These are phyloP conservation scores for Talaromyces sp. DNA, from an alignment of 2,329 filamentous ascomycete genomes.

Conservation along the genomic window DNA sequence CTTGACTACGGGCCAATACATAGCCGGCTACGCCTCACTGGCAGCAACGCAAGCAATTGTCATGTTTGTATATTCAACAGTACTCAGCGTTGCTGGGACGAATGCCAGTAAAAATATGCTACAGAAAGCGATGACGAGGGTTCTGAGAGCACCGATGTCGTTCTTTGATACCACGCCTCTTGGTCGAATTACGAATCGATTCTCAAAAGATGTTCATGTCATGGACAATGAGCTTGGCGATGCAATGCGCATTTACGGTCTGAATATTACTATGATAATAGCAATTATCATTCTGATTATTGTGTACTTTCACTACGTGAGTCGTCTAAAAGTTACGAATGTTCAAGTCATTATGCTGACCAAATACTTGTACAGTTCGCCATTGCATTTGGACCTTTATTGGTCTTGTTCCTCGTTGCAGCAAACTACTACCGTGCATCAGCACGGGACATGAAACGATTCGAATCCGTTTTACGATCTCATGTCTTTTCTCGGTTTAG, in stretches of 20 bases:
- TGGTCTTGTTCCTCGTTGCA: constrained; percentile 72
- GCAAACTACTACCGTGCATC: constrained; percentile 85
- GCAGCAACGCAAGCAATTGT: constrained; percentile 66
- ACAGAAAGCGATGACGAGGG: constrained; percentile 69
- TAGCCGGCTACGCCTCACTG: constrained; percentile 64
- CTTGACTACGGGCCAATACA: constrained; percentile 63
- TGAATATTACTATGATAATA: constrained; percentile 76
- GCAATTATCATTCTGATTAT: constrained; percentile 87
- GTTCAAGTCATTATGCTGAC: neutral
- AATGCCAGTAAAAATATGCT: constrained; percentile 77
- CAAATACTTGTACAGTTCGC: constrained; percentile 51
- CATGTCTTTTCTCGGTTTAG: constrained; percentile 85
- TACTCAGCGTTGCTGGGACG: constrained; percentile 74
- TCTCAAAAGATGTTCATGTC: constrained; percentile 89
- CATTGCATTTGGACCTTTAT: constrained; percentile 63
- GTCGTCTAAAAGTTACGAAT: constrained; percentile 12
- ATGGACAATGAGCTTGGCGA: constrained; percentile 93
- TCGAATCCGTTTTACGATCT: constrained; percentile 83
- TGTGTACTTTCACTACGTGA: constrained; percentile 78
- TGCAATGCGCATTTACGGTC: constrained; percentile 84
- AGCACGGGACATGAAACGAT: constrained; percentile 88
- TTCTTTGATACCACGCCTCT: constrained; percentile 98
- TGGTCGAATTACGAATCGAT: constrained; percentile 91
- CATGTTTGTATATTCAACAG: constrained; percentile 74
- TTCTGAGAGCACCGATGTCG: constrained; percentile 67